Evolutionary conservation across 768 basidiomycete genomes (phyloP), one percentile per base, ranked within the genome.

Genomic region (Rhizopogon sp.): DNA sequence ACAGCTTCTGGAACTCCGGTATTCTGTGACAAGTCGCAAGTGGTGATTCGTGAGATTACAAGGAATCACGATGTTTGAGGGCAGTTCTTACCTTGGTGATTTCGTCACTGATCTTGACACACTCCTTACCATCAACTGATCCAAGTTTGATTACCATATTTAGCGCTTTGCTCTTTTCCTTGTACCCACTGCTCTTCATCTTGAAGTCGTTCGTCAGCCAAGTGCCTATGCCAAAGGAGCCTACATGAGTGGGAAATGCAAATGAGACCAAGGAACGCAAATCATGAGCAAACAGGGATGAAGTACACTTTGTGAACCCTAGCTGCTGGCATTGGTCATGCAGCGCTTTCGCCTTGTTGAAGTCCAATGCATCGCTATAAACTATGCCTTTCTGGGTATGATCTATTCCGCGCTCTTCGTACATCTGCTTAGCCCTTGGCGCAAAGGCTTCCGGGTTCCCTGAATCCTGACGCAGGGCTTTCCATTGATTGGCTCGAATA

Each of bases 71-170:
- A 37, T 25, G 25, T 25, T 25, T 5, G 25, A 52, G 1, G 1
- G 29, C 14, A 57, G 25, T 20, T 37, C 44, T 16, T 37, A 84
- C 87, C 82, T 98, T 99, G 8, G 76, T 86, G 53, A 87, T 66
- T 64, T 98, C 95, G 68, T 98, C 97, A 53, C 92, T 94, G 62
- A 99, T 83, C 72, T 99, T 98, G 61, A 98, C 83, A 60, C 93
- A 96, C 1, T 85, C 83, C 54, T 76, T 76, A 9, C 79, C 80
- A 62, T 90, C 76, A 11, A 97, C 85, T 43, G 82, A 79, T 39
- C 82, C 79, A 8, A 99, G 76, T 65, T 98, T 98, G 73, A 98
- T 94, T 47, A 99, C 96, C 66, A 98, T 98, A 65, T 96, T 97
- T 58, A 97, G 68, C 20, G 93, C 81, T 64, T 83, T 88, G 72